Base-by-base conservation (phyloP, 352 stramenopile species). In the Elongisporangium prolatum region DNA sequence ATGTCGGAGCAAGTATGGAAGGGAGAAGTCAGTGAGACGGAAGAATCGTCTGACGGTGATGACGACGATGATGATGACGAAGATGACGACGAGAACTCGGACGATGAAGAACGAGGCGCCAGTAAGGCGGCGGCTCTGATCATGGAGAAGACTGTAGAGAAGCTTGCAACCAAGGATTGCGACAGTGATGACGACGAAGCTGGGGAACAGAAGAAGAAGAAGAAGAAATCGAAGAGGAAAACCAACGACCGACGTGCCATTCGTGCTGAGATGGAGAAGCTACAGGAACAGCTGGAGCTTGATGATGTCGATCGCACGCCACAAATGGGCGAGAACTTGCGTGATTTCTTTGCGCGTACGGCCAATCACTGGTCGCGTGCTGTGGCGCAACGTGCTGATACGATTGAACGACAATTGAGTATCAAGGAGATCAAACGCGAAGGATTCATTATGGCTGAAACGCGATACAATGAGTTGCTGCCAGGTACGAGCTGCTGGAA, bases 1-100 rank as follows among this genome's bases (percentile, higher is more conserved):
- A 98, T 98, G 92, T 77, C 95, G 13, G 80, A 95, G 51, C 91
- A 98, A 73, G 86, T 96, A 18, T 98, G 88, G 74, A 92, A 96
- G 69, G 84, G 77, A 20, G 79, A 91, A 52, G 72, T 95, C 59
- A 91, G 82, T 54, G 72, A 93, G 49, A 96, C 86, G 21, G 89
- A 96, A 56, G 88, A 95, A 57, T 89, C 83, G 47, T 89, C 80
- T 7, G 76, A 96, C 40, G 80, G 80, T 14, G 77, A 94, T 34
- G 82, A 93, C n/a, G 77, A 91, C 24, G 74, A 86, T 37, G 77
- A 88, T 9, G 75, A 89, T 2, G 74, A 88, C 8, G 70, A 80
- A 0, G 65, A 76, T 1, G 67, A 82, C 0, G 77, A 86, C 0
- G 75, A 84, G 0, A 70, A 88, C 4, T 68, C 77, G 1, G 74